Percentiles rank a stretch among this genome's conserved stretches.
Evolutionary conservation across 805 yeast species (phyloP).

Genomic region (Dipodascopsis tothii): DNA sequence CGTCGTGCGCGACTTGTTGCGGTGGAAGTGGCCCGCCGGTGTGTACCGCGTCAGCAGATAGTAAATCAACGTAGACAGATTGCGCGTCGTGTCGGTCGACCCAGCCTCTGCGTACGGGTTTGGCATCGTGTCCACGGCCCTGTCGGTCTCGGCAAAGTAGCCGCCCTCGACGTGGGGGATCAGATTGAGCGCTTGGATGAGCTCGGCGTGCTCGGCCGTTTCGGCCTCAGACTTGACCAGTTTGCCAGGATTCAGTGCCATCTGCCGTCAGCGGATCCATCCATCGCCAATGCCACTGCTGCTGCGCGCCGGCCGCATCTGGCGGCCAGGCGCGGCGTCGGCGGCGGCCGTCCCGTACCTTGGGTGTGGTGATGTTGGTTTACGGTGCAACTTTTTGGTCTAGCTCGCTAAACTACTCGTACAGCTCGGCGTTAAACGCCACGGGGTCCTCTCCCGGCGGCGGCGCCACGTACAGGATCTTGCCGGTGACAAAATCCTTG

Average conservation of each 20-base stretch:
- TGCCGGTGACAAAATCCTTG: slow-evolving; percentile 93
- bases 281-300: too few species aligned
- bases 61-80: slow-evolving; percentile 46
- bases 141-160: slow-evolving; percentile 49
- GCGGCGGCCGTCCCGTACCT: too few species aligned
- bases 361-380: too few species aligned
- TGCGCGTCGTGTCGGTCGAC: slow-evolving; percentile 28
- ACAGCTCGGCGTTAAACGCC: slow-evolving; percentile 59
- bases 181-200: slow-evolving; percentile 35
- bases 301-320: too few species aligned
- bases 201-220: slow-evolving; percentile 25
- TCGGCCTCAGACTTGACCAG: slow-evolving; percentile 17
- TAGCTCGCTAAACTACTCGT: too few species aligned
- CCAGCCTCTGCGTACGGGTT: slow-evolving; percentile 31
- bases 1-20: slow-evolving; percentile 45
- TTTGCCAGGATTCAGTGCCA: slow-evolving; percentile 6
- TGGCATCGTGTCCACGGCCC: slow-evolving; percentile 40
- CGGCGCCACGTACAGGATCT: slow-evolving; percentile 73
- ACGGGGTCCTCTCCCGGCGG: slow-evolving; percentile 69
- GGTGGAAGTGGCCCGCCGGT: slow-evolving; percentile 47
- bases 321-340: too few species aligned
- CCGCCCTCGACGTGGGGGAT: slow-evolving; percentile 51
- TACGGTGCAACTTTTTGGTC: too few species aligned
- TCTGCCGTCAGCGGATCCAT: too few species aligned
- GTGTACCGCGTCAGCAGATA: slow-evolving; percentile 46